Base-by-base conservation (phyloP, 768 basidiomycete species). In the Leucocoprinus leucothites region DNA sequence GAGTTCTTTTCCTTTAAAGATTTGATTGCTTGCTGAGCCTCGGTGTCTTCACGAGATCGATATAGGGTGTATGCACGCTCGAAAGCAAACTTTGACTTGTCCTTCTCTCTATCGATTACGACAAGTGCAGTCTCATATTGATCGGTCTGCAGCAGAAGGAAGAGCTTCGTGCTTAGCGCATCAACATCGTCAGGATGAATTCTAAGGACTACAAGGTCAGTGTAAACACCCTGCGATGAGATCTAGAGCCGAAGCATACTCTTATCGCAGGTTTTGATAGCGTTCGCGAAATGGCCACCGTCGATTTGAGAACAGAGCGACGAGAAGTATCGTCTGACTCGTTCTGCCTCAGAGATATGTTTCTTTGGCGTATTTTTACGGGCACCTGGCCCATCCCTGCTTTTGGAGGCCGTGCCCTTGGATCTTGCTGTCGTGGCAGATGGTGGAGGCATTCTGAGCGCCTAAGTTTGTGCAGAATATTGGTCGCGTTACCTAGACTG, bases 201-300 rank as follows among this genome's bases (percentile, higher is more conserved):
- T 16, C 79, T 75, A 42, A 94, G 77, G 58, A 95, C 94, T 96
- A 59, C 16, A 26, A 9, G 16, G 14, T 42, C 22, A 28, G 7
- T 26, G 51, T 51, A 38, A 56, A 34, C 45, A 25, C 16, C 60
- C 21, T 53, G 57, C 57, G 56, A 35, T 26, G 9, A 28, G 36
- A 34, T n/a, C 19, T 55, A 40, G 16, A 41, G 48, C 31, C 22
- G 18, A 26, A 50, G 76, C 84, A 56, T 63, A 92, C 94, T 89
- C 76, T 92, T 94, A 71, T 93, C 87, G 74, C 91, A 94, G 59
- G 94, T 94, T 79, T 87, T 91, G 65, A 94, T 79, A 24, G 92
- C 93, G 63, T 92, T 93, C 42, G 73, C 70, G 65, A 92, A 86
- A 71, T 94, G 85, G 1, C 88, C 90, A n/a, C 88, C 91, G 58